phyloP scores from a whole-genome alignment of 2,329 filamentous ascomycete genomes.

The Raffaelea albimanens region DNA sequence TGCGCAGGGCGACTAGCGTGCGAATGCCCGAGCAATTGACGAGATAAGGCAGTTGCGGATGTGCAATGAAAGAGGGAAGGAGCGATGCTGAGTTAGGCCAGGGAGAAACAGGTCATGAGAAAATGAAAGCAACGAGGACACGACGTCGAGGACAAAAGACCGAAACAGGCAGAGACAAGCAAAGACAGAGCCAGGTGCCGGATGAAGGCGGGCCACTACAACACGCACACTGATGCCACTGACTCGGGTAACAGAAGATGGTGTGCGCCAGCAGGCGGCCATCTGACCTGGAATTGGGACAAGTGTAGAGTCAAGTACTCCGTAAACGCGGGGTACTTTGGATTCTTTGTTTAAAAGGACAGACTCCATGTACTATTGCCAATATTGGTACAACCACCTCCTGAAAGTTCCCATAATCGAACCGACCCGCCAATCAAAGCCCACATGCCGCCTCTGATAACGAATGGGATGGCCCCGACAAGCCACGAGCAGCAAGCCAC shows the following conservation, averaged over 20 bases:
- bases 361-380: neutral
- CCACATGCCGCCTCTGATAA: conserved; percentile 6
- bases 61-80: too few relatives aligned
- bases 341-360: too few relatives aligned
- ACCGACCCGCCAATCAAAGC: conserved; percentile 6
- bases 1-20: too few relatives aligned
- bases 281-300: neutral
- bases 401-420: neutral
- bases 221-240: too few relatives aligned
- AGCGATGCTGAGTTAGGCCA: too few relatives aligned
- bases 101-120: too few relatives aligned
- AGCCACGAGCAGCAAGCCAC: conserved; percentile 24
- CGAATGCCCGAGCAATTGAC: too few relatives aligned
- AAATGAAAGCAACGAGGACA: neutral
- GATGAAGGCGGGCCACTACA: neutral
- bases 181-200: neutral
- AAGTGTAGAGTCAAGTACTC: too few relatives aligned
- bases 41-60: too few relatives aligned
- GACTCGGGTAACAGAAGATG: neutral
- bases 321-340: too few relatives aligned
- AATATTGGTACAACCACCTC: neutral
- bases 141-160: neutral
- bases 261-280: neutral
- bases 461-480: conserved; percentile 29
- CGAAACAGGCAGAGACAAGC: neutral